Evolutionary conservation across 768 basidiomycete species (phyloP).

Genomic region (Amanita rimosa): DNA sequence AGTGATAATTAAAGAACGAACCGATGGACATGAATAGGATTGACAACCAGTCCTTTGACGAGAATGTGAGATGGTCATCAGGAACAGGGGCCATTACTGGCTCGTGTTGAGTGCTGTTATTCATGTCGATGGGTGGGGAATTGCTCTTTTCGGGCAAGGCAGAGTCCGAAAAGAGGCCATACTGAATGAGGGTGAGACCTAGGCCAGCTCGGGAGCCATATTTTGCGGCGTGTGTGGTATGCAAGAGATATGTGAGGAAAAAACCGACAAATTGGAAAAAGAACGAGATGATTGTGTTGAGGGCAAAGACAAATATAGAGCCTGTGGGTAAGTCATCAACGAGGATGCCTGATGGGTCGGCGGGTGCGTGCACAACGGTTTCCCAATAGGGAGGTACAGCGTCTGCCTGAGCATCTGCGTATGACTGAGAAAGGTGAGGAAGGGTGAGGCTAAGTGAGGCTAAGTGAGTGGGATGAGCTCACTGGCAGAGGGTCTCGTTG

Average conservation of each 20-base stretch:
- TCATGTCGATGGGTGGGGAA: not conserved
- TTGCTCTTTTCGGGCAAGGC: constrained; percentile 8
- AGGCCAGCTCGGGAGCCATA: constrained; percentile 90
- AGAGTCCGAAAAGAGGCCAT: constrained; percentile 64
- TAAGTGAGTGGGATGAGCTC: constrained; percentile 18
- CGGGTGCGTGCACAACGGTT: constrained; percentile 81
- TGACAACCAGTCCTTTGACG: constrained; percentile 79
- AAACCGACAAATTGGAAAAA: constrained; percentile 98
- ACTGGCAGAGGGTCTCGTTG: constrained; percentile 85
- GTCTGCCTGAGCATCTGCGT: constrained; percentile 79
- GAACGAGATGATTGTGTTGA: constrained; percentile 78
- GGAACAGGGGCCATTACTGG: constrained; percentile 13
- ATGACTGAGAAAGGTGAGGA: constrained; percentile 40
- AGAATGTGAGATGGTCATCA: constrained; percentile 22
- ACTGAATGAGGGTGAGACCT: constrained; percentile 92
- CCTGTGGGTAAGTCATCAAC: constrained; percentile 90
- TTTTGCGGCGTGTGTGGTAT: constrained; percentile 87
- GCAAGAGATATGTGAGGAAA: constrained; percentile 85
- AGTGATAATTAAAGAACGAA: constrained; percentile 15
- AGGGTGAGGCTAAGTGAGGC: not conserved
- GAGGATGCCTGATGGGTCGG: constrained; percentile 49
- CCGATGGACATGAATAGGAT: constrained; percentile 89
- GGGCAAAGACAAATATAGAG: constrained; percentile 56
- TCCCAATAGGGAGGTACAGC: constrained; percentile 96
- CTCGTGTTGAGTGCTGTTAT: constrained; percentile 3